These are phyloP conservation scores for Boletus insuetus DNA, from an alignment of 768 basidiomycete genomes.

Conservation along the genomic window DNA sequence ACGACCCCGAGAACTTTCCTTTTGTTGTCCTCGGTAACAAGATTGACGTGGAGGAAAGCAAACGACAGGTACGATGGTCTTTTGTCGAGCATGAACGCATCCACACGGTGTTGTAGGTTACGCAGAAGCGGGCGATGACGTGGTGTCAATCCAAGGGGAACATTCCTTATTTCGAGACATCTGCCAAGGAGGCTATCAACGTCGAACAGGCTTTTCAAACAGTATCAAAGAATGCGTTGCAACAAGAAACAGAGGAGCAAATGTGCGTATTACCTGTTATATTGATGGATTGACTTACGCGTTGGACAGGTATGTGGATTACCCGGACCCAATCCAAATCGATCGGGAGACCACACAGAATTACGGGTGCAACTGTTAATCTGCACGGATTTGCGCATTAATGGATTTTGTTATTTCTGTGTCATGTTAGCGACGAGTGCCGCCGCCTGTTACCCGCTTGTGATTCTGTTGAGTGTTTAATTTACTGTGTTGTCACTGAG, in stretches of 20 bases:
- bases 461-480: slow-evolving; percentile 34
- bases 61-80: slow-evolving; percentile 72
- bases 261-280: slow-evolving; percentile 53
- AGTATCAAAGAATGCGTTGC: slow-evolving; percentile 98
- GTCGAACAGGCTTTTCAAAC: slow-evolving; percentile 99
- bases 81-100: background rate
- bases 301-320: slow-evolving; percentile 86
- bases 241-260: slow-evolving; percentile 96
- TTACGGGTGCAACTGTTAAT: slow-evolving; percentile 89
- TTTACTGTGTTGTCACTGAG: slow-evolving; percentile 23
- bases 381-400: slow-evolving; percentile 5
- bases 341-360: slow-evolving; percentile 89
- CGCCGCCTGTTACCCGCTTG: slow-evolving; percentile 34
- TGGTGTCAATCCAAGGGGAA: slow-evolving; percentile 99
- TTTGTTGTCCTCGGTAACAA: slow-evolving; percentile 99
- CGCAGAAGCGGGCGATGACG: slow-evolving; percentile 99
- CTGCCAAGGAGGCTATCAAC: slow-evolving; percentile 99
- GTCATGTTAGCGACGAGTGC: slow-evolving; percentile 23
- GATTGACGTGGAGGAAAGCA: slow-evolving; percentile 99
- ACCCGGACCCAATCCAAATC: slow-evolving; percentile 97
- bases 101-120: slow-evolving; percentile 56
- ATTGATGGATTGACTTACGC: slow-evolving; percentile 8
- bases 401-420: slow-evolving; percentile 26
- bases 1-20: slow-evolving; percentile 99
- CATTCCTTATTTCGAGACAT: slow-evolving; percentile 99